Percentiles rank a stretch among this genome's conserved stretches.
Conservation (phyloP, 148 eudicot species). For the Silene latifolia region DNA sequence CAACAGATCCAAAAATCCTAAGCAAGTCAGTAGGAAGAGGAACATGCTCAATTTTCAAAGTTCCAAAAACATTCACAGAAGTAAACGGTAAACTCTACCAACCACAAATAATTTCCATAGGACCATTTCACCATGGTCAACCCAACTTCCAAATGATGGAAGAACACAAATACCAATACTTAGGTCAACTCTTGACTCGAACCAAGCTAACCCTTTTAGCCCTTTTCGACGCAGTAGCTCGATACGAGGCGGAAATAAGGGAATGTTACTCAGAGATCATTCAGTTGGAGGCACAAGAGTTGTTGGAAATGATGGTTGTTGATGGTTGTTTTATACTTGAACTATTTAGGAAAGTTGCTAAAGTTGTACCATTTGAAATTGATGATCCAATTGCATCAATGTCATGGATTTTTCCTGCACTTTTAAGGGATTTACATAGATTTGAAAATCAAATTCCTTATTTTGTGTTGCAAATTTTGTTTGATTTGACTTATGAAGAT, state of each 20-base stretch:
- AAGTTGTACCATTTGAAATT: slow-evolving; percentile 30
- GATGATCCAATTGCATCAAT: slow-evolving; percentile 62
- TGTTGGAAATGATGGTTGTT: slow-evolving; percentile 67
- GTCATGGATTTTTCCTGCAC: slow-evolving; percentile 66
- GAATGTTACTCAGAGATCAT: slow-evolving; percentile 58
- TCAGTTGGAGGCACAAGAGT: slow-evolving; percentile 20
- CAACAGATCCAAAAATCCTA: slow-evolving; percentile 44
- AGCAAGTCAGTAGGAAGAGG: slow-evolving; percentile 52
- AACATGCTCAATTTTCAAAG: slow-evolving; percentile 68
- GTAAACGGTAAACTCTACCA: slow-evolving; percentile 47
- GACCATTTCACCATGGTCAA: slow-evolving; percentile 61
- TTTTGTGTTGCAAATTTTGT: slow-evolving; percentile 51
- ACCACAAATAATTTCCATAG: slow-evolving; percentile 68
- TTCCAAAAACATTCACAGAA: slow-evolving; percentile 53
- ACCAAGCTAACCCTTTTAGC: slow-evolving; percentile 30
- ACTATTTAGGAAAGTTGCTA: slow-evolving; percentile 54
- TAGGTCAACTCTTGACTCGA: slow-evolving; percentile 37
- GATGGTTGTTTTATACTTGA: slow-evolving; percentile 85
- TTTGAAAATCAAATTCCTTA: slow-evolving; percentile 82
- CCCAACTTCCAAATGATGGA: slow-evolving; percentile 55
- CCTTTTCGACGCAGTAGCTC: slow-evolving; percentile 38
- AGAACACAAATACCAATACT: slow-evolving; percentile 72
- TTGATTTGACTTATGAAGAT: slow-evolving; percentile 34
- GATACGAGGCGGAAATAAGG: slow-evolving; percentile 41
- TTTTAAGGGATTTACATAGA: slow-evolving; percentile 56